phyloP scores from a whole-genome alignment of 73 alveolate species.

The Halteria grandinella region DNA sequence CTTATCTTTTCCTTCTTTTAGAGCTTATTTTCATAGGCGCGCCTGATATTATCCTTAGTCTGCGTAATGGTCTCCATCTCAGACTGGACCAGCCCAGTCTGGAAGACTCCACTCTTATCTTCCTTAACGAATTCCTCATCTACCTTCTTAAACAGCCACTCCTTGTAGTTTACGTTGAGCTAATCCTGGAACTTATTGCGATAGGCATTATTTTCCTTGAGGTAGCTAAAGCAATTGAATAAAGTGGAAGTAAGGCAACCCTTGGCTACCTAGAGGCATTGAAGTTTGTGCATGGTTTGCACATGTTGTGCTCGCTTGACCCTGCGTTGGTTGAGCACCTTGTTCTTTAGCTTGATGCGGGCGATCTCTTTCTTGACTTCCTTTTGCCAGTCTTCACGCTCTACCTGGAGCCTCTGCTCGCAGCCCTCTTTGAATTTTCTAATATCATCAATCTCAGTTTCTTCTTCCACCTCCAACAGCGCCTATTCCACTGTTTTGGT shows the following conservation, averaged over 20 bases:
- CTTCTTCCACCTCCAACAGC: constrained; percentile 95
- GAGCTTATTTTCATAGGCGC: constrained; percentile 14
- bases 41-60: constrained; percentile 46
- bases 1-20: constrained; percentile 58
- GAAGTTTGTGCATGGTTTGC: constrained; percentile 68
- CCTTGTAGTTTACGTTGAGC: constrained; percentile 75
- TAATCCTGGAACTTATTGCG: constrained; percentile 72
- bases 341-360: constrained; percentile 74
- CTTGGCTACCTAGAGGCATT: constrained; percentile 76
- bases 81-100: constrained; percentile 16
- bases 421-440: constrained; percentile 85
- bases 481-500: constrained; percentile 95
- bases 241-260: constrained; percentile 61
- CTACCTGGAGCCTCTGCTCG: constrained; percentile 85
- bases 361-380: constrained; percentile 78
- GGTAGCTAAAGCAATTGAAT: constrained; percentile 49
- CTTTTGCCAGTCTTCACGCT: constrained; percentile 78
- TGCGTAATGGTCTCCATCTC: constrained; percentile 9
- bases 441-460: constrained; percentile 90
- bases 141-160: constrained; percentile 71
- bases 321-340: constrained; percentile 58
- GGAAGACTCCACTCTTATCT: constrained; percentile 10
- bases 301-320: constrained; percentile 59
- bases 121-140: constrained; percentile 63
- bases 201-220: constrained; percentile 69